A percentile compares a stretch with the other conserved stretches of the same genome.
Conservation (phyloP, 176 grass and related monocot species). For the Alloteropsis semialata region DNA sequence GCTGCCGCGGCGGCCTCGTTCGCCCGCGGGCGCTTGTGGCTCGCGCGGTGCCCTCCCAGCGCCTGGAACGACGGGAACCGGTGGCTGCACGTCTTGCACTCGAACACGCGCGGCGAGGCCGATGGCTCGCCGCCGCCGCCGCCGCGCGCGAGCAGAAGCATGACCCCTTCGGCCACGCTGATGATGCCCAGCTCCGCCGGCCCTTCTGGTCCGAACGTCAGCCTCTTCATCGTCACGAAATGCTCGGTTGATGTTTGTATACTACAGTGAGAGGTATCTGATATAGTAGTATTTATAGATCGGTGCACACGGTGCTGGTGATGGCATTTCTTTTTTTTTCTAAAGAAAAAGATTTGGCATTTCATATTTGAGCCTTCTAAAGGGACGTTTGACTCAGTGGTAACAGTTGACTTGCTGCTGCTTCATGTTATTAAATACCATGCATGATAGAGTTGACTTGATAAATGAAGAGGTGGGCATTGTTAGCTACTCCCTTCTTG, state of each 20-base stretch:
- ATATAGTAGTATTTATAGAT: slow-evolving; percentile 26
- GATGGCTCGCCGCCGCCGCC: not conserved
- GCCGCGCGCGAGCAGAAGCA: slow-evolving; percentile 31
- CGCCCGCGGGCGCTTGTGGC: slow-evolving; percentile 44
- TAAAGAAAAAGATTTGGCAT: too few species aligned
- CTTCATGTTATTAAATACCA: not conserved
- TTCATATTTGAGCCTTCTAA: not conserved
- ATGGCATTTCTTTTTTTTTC: not conserved
- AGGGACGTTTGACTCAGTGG: not conserved
- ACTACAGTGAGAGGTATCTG: not conserved
- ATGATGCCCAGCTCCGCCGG: slow-evolving; percentile 27
- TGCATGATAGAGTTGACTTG: slow-evolving; percentile 5
- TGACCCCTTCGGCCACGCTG: slow-evolving; percentile 31
- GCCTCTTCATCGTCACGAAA: slow-evolving; percentile 17
- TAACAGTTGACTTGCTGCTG: slow-evolving; percentile 9
- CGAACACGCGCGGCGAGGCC: slow-evolving; percentile 38
- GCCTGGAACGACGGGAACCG: slow-evolving; percentile 70
- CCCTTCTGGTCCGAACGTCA: slow-evolving; percentile 22
- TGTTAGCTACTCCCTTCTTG: not conserved
- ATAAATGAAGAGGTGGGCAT: not conserved
- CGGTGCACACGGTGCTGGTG: not conserved
- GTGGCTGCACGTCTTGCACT: slow-evolving; percentile 61
- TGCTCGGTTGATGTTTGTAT: not conserved
- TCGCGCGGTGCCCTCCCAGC: slow-evolving; percentile 61
- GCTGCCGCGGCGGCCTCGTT: not conserved